These are phyloP conservation scores for Coemansia brasiliensis DNA, from an alignment of 192 early-diverging fungal species.

Conservation along the genomic window DNA sequence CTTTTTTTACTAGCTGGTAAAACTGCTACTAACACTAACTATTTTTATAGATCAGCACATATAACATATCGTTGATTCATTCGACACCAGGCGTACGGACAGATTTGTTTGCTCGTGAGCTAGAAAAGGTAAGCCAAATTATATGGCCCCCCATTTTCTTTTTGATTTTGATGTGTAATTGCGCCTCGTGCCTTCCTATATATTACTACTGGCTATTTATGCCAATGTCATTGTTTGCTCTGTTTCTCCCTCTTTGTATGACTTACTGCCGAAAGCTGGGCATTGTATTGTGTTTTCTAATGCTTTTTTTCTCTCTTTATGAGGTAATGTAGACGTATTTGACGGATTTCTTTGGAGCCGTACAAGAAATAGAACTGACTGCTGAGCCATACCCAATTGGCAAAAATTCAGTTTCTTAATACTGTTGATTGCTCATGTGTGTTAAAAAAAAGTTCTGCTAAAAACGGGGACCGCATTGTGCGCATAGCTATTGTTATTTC, in stretches of 20 bases:
- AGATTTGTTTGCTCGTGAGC: conserved; percentile 77
- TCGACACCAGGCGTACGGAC: conserved; percentile 85
- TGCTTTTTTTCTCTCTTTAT: too few species aligned
- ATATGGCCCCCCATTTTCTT: too few species aligned
- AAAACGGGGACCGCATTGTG: conserved; percentile 1
- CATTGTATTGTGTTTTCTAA: conserved; percentile 1
- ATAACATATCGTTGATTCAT: conserved; percentile 69
- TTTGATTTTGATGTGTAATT: not conserved
- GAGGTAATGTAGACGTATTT: conserved; percentile 62
- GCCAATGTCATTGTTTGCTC: not conserved
- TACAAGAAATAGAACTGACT: conserved; percentile 88
- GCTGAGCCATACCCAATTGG: conserved; percentile 46
- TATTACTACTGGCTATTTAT: not conserved
- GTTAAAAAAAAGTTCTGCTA: too few species aligned
- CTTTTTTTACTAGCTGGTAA: too few species aligned
- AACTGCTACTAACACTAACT: not conserved
- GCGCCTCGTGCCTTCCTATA: not conserved
- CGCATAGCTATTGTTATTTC: too few species aligned
- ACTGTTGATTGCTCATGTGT: too few species aligned
- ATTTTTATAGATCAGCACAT: conserved; percentile 57
- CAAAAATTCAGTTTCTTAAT: not conserved
- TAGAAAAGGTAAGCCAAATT: conserved; percentile 67
- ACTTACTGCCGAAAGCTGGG: not conserved
- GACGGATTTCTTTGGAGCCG: conserved; percentile 96
- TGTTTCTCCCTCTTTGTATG: too few species aligned